Evolutionary conservation across 306 rosid genomes (phyloP), one percentile per base, ranked within the genome.

Genomic region (Mimosa bimucronata): DNA sequence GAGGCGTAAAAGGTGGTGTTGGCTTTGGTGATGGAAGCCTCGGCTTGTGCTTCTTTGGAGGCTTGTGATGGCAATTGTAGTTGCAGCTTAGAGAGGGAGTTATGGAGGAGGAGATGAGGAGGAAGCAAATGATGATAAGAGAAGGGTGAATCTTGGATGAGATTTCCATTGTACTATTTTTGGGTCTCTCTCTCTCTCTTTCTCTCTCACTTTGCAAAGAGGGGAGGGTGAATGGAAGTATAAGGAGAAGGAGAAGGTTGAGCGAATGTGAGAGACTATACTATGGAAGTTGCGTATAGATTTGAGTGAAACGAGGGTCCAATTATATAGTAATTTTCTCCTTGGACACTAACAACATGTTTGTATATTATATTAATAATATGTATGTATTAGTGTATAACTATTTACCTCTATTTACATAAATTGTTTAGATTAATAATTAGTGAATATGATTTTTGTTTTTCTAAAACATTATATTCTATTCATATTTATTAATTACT

Each of bases 61-160:
- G 91, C 5, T 87, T 82, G 23, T 87, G 92, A 1, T 86, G 83
- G 0, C 90, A 88, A 23, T 98, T 91, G n/a, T 41, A n/a, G 41
- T 79, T 85, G 77, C 98, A 91, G 7, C 90, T 90, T 3, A 90
- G 88, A 60, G 91, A 88, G 38, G 98, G 96, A 16, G 96, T 53
- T 55, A 83, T 85, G 0, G 92, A 83, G 84, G 98, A 93, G 41
- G 98, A 93, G 41, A 91, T 15, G 86, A 91, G 75, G 72, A 96
- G 90, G 88, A 91, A 88, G 93, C 80, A 93, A 70, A 96, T 76
- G 83, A 96, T 82, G 81, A 34, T 6, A 34, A 93, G 77, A 72
- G 83, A 70, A 67, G 92, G 92, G 76, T 87, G 50, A 46, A 66
- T 16, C 83, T 93, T 91, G 3, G 92, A 81, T 81, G 88, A 85